Conservation (phyloP, 2,329 filamentous ascomycete genomes). For the Incumbomyces lentus region DNA sequence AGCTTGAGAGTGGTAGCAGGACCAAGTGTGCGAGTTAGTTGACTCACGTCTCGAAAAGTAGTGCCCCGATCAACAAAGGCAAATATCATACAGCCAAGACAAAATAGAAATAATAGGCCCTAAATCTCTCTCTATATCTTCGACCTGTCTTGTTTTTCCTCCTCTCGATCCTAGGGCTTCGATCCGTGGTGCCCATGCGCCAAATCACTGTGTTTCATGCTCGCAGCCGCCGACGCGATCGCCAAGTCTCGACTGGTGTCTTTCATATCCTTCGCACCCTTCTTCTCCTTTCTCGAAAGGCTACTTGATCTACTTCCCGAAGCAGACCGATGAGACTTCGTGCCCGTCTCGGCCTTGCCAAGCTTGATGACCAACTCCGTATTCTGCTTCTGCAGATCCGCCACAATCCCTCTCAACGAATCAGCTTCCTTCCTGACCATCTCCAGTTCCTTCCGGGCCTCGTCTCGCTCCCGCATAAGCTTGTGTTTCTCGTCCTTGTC, state of each 20-base stretch:
- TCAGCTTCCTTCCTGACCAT: constrained; percentile 40
- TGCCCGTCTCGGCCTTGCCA: neutral
- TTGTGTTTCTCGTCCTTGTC: constrained; percentile 33
- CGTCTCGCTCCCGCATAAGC: constrained; percentile 34
- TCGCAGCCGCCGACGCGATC: neutral
- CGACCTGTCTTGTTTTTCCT: no score
- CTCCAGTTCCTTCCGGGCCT: constrained; percentile 38
- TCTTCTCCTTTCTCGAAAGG: constrained; percentile 1
- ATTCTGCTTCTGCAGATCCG: constrained; percentile 49
- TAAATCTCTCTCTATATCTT: no score
- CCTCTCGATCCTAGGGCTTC: no score
- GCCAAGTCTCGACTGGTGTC: neutral
- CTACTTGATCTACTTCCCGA: neutral
- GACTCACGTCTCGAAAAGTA: no score
- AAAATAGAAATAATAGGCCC: no score
- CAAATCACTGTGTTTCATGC: neutral
- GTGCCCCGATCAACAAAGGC: no score
- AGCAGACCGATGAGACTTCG: no score
- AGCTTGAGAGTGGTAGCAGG: no score
- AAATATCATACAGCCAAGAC: no score
- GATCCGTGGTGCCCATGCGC: no score
- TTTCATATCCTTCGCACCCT: neutral
- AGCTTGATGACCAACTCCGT: constrained; percentile 30
- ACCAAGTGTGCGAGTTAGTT: no score
- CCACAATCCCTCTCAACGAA: constrained; percentile 32